Evolutionary conservation across 495 filamentous ascomycete species (phyloP), one percentile per base, ranked within the genome.

Genomic region (Penicillium macrosclerotiorum): DNA sequence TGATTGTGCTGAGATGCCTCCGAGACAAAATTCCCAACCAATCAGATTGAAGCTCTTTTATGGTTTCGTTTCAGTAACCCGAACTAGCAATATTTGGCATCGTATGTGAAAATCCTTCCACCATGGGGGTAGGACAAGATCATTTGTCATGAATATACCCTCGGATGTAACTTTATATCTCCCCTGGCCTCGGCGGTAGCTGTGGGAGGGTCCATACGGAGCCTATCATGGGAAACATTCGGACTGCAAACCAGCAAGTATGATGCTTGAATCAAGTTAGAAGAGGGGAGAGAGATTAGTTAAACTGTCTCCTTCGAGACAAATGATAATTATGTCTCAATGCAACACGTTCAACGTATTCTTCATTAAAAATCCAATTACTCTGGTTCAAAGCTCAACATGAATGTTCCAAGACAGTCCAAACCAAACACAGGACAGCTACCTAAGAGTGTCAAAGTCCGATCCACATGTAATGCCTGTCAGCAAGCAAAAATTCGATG

Each of bases 401-500:
- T 60, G 51, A 58, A 45, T 34, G 45, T 54, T 12, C 23, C 19
- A 2, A 57, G 38, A 26, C 36, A 45, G 18, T 41, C 36, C 29
- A 47, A 49, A 26, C 3, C 45, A 12, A 37, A 36, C 7, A 34
- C 44, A 7, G 54, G 55, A 11, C 49, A 56, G 14, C 48, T 68
- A 3, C 63, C 67, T 6, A 68, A 66, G 31, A 68, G 63, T 26
- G 65, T 71, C 36, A 74, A 73, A 40, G 61, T 74, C 27, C 70
- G 72, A 37, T 65, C 65, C 1, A 75, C 72, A 0, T 77, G 74
- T 54, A 74, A 77, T 45, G 64, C 70, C 13, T 77, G 72, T 26
- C 70, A 75, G 34, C 64, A 75, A 36, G 69, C 67, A 9, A 77
- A 77, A 40, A 68, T 77, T 16, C 63, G 71, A n/a, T 77, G 74